Percentiles rank a stretch among this genome's conserved stretches.
These are phyloP conservation scores for Keithomyces neogunnii DNA, from an alignment of 2,329 filamentous ascomycete genomes.

Conservation along the genomic window DNA sequence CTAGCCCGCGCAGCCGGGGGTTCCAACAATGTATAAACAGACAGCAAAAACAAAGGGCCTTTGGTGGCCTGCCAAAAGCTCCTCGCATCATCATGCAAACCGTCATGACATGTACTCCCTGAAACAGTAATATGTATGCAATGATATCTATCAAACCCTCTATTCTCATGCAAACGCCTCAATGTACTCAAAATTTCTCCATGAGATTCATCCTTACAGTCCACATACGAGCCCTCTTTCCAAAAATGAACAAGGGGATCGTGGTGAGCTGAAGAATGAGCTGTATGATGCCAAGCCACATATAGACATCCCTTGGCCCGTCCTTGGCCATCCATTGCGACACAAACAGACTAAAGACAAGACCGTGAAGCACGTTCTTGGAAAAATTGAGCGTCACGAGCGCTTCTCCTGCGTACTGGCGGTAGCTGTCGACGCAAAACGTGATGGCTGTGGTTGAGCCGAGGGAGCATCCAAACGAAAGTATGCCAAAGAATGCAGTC, in stretches of 20 bases:
- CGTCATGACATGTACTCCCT: too few species aligned
- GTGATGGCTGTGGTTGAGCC: slow-evolving; percentile 89
- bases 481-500: slow-evolving; percentile 83
- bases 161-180: background rate
- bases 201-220: slow-evolving; percentile 79
- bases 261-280: slow-evolving; percentile 63
- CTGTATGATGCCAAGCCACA: slow-evolving; percentile 82
- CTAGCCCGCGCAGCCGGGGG: background rate
- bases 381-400: slow-evolving; percentile 89
- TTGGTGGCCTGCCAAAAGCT: too few species aligned
- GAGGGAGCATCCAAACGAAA: slow-evolving; percentile 86
- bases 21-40: background rate
- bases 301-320: slow-evolving; percentile 69
- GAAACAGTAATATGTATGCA: too few species aligned
- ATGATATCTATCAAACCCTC: too few species aligned
- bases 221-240: slow-evolving; percentile 90
- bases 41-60: too few species aligned
- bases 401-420: slow-evolving; percentile 88
- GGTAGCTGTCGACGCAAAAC: slow-evolving; percentile 87
- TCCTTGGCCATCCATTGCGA: slow-evolving; percentile 71
- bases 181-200: slow-evolving; percentile 54
- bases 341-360: slow-evolving; percentile 84
- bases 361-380: slow-evolving; percentile 88
- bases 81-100: too few species aligned
- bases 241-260: slow-evolving; percentile 90